Base-by-base conservation (phyloP, 257 asterid species). In the Cruciata laevipes region DNA sequence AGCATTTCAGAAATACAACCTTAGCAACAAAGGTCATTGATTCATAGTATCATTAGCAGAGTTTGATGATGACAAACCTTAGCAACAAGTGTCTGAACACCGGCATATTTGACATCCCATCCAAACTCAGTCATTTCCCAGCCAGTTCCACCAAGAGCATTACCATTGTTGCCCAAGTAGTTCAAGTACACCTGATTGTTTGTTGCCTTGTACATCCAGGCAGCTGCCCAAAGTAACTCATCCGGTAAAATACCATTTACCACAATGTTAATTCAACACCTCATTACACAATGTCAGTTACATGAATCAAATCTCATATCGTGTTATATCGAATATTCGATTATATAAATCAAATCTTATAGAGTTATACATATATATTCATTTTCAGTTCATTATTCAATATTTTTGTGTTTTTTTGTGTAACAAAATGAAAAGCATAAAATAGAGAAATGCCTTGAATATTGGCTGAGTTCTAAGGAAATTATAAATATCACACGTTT, bases 51-150 rank as follows among this genome's bases (percentile, higher is more conserved):
- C 1, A 47, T 13, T 42, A 47, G 8, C 55, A 47, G 55, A 47
- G 20, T 47, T 47, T 17, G 47, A 21, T n/a, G n/a, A n/a, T 32
- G 16, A 24, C 8, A 23, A 69, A 90, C 99, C 97, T 93, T 77
- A 10, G 99, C 87, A 56, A 90, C 96, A 24, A 93, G 87, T 33
- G 95, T 82, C 64, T 93, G 99, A 47, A 86, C 99, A 64, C 99
- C 99, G 31, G 99, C 92, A 71, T 93, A 93, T 67, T 93, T 93
- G 4, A 93, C 99, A 69, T 93, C 99, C 99, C 99, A 93, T 0
- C 99, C 94, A 65, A 93, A 93, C 67, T 93, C 97, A 31, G 95
- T 84, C 99, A 93, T 90, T 59, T 88, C 84, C 99, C 99, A 93
- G 33, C 90, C 97, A 60, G 99, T 93, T 35, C 96, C 99, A 27